Evolutionary conservation across 2,329 filamentous ascomycete species (phyloP).

Genomic region (Exserohilum rostratum): DNA sequence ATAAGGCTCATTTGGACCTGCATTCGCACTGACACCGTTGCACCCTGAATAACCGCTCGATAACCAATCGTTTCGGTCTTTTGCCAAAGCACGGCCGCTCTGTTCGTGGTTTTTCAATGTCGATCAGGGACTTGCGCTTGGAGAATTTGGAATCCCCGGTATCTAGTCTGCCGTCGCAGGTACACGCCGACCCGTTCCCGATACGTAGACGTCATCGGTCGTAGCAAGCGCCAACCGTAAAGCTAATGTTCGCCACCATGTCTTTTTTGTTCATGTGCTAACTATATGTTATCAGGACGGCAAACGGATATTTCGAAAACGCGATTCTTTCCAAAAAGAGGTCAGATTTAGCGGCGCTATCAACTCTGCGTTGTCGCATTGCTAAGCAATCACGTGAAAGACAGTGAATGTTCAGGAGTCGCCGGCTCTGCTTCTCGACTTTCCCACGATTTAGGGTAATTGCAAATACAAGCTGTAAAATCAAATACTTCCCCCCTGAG

Average conservation of each 20-base stretch:
- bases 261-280: too few relatives aligned
- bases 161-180: background rate
- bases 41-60: background rate
- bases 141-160: slow-evolving; percentile 1
- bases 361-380: too few relatives aligned
- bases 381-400: too few relatives aligned
- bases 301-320: too few relatives aligned
- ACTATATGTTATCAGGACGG: too few relatives aligned
- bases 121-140: slow-evolving; percentile 1
- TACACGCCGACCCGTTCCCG: background rate
- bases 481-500: background rate
- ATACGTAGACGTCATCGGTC: slow-evolving; percentile 13
- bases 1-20: too few relatives aligned
- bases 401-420: too few relatives aligned
- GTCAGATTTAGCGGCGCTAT: too few relatives aligned
- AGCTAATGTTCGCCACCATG: background rate
- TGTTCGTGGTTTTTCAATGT: background rate
- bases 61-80: background rate
- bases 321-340: too few relatives aligned
- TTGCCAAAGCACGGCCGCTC: background rate
- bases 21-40: slow-evolving; percentile 3
- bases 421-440: too few relatives aligned
- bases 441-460: too few relatives aligned
- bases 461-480: background rate
- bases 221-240: background rate